Base-by-base conservation (phyloP, 2,329 filamentous ascomycete genomes). In the Monosporascus sp. region DNA sequence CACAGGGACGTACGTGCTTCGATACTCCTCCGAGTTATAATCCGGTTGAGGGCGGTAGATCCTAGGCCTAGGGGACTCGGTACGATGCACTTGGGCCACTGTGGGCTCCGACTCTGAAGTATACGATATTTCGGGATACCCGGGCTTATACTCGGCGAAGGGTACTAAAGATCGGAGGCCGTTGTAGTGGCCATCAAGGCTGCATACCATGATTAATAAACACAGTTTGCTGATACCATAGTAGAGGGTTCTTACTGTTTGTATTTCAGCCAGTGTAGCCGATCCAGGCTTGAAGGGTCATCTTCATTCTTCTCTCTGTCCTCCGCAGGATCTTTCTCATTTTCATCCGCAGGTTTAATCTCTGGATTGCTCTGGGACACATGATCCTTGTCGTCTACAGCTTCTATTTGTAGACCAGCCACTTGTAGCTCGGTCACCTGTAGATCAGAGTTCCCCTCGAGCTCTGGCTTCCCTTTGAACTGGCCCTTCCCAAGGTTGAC, bases 171-270 rank as follows among this genome's bases (percentile, higher is more conserved):
- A 82, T 60, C 85, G 82, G 51, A 96, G 77, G 5, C 91, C 91
- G 41, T 87, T 84, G 69, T 89, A 90, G 67, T 93, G 96, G 45
- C 87, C 81, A 59, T 86, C 84, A 51, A 96, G 83, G 61, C 93
- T 95, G 57, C 34, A 36, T 0, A 20, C 20, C 52, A 53, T 39
- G 36, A 52, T 66, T 54, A 63, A 53, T 22, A 22, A 46, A 42
- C 34, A 4, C 25, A 48, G 22, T 18, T 14, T 48, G 38, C 8
- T 24, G 22, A 31, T 7, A 42, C 14, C 1, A 9, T 15, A 3
- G 41, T 6, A 17, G 6, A 37, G 31, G 18, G 41, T 1, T 69
- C 74, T 70, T 63, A 78, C 75, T 75, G 72, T 46, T 65, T 68
- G 56, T 71, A 76, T 47, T 63, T 66, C 17, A 74, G 58, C 72